These are phyloP conservation scores for Penicillium sp. DNA, from an alignment of 2,329 filamentous ascomycete genomes.

Conservation along the genomic window DNA sequence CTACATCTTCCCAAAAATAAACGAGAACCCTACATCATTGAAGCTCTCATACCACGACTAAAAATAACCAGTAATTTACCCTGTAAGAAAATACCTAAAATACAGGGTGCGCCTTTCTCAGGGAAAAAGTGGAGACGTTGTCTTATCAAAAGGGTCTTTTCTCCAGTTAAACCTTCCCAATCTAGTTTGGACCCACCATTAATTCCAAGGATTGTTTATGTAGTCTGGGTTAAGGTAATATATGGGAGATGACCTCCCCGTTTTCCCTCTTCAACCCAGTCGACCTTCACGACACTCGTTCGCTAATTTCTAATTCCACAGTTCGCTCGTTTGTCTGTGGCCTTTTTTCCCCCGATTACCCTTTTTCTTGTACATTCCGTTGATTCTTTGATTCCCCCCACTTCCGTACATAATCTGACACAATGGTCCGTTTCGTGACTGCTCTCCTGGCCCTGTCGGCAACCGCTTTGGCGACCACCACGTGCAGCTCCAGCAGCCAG, in stretches of 20 bases:
- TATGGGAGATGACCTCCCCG: neutral
- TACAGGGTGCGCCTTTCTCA: too few relatives aligned
- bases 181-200: neutral
- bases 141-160: neutral
- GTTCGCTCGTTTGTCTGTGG: conserved; percentile 22
- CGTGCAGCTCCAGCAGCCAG: conserved; percentile 50
- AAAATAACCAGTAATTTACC: too few relatives aligned
- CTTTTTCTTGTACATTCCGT: conserved; percentile 9
- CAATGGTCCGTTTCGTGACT: conserved; percentile 39
- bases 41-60: too few relatives aligned
- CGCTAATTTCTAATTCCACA: conserved; percentile 7
- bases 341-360: neutral
- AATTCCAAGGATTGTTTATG: neutral
- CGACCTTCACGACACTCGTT: conserved; percentile 10
- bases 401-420: conserved; percentile 19
- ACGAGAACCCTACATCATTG: too few relatives aligned
- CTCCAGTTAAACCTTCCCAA: neutral
- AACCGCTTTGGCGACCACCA: conserved; percentile 30
- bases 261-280: neutral
- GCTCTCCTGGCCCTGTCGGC: conserved; percentile 36
- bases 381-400: conserved; percentile 15
- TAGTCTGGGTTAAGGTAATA: neutral
- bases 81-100: too few relatives aligned
- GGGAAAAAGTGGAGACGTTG: too few relatives aligned
- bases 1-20: too few relatives aligned